Conservation (phyloP, 257 asterid genomes). For the Solanum clarkiae region DNA sequence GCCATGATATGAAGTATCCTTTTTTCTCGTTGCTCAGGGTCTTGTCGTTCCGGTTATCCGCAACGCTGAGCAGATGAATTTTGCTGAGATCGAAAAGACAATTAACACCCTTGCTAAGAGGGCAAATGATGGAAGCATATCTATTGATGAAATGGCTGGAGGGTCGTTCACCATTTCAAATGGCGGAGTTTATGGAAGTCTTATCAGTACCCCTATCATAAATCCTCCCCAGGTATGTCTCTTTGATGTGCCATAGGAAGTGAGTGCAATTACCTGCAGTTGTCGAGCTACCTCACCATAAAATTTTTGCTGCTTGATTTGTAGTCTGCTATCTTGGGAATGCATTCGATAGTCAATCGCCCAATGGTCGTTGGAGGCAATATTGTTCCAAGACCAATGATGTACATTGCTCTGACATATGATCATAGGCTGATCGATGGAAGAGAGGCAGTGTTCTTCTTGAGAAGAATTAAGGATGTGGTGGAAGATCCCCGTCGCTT, state of each 20-base stretch:
- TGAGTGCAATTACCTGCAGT: neutral
- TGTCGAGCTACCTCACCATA: neutral
- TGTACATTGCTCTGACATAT: conserved; percentile 92
- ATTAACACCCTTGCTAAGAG: conserved; percentile 82
- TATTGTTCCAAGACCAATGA: conserved; percentile 91
- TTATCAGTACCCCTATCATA: conserved; percentile 91
- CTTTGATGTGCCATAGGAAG: neutral
- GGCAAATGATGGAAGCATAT: conserved; percentile 80
- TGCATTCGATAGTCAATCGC: conserved; percentile 93
- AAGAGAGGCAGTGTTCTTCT: conserved; percentile 89
- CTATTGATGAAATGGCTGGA: conserved; percentile 99
- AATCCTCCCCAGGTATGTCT: conserved; percentile 94
- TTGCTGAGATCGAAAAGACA: conserved; percentile 91
- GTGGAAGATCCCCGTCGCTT: conserved; percentile 96
- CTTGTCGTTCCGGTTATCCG: conserved; percentile 97
- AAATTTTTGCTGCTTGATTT: neutral
- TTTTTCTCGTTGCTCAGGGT: conserved; percentile 44
- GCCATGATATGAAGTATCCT: neutral
- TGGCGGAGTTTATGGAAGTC: conserved; percentile 98
- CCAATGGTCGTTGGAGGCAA: conserved; percentile 94
- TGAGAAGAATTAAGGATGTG: conserved; percentile 89
- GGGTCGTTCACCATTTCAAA: conserved; percentile 93
- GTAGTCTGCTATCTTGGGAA: conserved; percentile 94
- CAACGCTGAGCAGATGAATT: conserved; percentile 74
- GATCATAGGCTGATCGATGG: conserved; percentile 96